Conservation (phyloP, 2,329 filamentous ascomycete genomes). For the Rosellinia necatrix region DNA sequence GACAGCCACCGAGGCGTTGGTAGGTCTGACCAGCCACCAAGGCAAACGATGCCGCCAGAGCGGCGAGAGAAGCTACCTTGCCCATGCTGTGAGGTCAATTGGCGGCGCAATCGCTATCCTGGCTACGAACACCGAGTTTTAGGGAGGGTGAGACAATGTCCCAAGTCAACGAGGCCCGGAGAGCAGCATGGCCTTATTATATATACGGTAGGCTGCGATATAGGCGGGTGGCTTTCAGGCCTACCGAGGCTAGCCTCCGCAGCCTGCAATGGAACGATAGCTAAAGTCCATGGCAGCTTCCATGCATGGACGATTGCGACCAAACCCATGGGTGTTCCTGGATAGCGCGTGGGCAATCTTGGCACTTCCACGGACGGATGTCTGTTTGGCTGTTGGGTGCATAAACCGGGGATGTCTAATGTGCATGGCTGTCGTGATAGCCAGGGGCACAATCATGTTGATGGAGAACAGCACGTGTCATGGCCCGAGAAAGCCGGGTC, state of each 20-base stretch:
- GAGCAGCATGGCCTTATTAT: slow-evolving; percentile 7
- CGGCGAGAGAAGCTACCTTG: slow-evolving; percentile 17
- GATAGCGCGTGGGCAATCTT: slow-evolving; percentile 3
- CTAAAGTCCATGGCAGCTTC: slow-evolving; percentile 6
- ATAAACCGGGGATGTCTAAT: neutral
- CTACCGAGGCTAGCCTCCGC: slow-evolving; percentile 16
- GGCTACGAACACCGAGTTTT: neutral
- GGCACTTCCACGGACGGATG: slow-evolving; percentile 11
- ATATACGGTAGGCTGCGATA: slow-evolving; percentile 4
- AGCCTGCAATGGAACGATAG: slow-evolving; percentile 7
- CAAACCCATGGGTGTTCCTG: slow-evolving; percentile 15
- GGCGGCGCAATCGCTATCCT: neutral
- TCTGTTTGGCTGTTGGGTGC: neutral
- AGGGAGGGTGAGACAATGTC: neutral
- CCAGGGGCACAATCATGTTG: slow-evolving; percentile 13
- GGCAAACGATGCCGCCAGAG: slow-evolving; percentile 43
- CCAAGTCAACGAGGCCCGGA: neutral
- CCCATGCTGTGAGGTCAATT: slow-evolving; percentile 9
- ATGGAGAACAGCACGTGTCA: slow-evolving; percentile 13
- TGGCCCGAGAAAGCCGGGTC: neutral
- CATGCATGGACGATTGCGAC: slow-evolving; percentile 10
- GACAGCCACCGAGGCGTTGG: slow-evolving; percentile 63
- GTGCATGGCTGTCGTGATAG: neutral
- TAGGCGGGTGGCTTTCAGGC: neutral
- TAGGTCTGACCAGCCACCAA: slow-evolving; percentile 60